Evolutionary conservation across 1,284 basidiomycete species (phyloP).

Genomic region (Tylopilus sp.): DNA sequence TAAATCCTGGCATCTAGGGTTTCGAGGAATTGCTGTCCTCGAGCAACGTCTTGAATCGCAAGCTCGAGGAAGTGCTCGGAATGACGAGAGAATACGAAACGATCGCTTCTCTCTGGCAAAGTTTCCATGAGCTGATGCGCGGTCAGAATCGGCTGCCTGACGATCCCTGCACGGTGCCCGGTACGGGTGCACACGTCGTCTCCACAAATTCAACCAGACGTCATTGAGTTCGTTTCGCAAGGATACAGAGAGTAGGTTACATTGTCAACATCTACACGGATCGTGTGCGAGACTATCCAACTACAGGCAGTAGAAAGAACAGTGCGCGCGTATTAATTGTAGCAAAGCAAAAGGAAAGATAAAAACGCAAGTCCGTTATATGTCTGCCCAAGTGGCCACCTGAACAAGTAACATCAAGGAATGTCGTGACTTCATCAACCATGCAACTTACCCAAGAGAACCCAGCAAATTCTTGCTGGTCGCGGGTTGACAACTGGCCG

Average conservation of each 20-base stretch:
- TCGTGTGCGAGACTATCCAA: conserved; percentile 46
- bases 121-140: conserved; percentile 76
- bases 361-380: conserved; percentile 40
- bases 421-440: neutral
- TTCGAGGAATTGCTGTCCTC: conserved; percentile 85
- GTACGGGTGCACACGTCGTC: conserved; percentile 67
- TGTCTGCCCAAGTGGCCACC: conserved; percentile 74
- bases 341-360: conserved; percentile 36
- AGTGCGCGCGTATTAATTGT: conserved; percentile 33
- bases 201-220: conserved; percentile 27
- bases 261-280: conserved; percentile 28
- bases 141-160: conserved; percentile 40
- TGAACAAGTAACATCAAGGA: conserved; percentile 23
- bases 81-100: conserved; percentile 93
- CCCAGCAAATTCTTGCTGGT: conserved; percentile 94
- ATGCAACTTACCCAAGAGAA: conserved; percentile 80
- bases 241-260: conserved; percentile 21
- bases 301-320: conserved; percentile 41
- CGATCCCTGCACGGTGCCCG: conserved; percentile 42
- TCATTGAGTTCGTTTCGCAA: conserved; percentile 17
- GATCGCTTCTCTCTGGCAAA: conserved; percentile 83
- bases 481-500: conserved; percentile 85
- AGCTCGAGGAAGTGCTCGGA: conserved; percentile 86
- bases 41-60: conserved; percentile 88
- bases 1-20: conserved; percentile 48